Conservation (phyloP, 1,284 basidiomycete genomes). For the Xerocomus minutiporus region DNA sequence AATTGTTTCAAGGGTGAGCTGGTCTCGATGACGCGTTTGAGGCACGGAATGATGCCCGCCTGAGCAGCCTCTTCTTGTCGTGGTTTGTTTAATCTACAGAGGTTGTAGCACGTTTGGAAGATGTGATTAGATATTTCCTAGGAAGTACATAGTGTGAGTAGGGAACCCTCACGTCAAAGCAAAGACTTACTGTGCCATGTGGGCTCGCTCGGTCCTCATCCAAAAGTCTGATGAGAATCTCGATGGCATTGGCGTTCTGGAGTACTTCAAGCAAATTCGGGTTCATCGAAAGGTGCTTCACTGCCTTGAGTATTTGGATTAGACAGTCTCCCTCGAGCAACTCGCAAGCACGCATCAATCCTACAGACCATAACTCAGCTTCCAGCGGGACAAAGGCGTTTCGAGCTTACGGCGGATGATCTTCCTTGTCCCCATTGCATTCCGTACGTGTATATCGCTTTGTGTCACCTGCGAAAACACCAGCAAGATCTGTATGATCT, state of each 20-base stretch:
- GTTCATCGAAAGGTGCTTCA: conserved; percentile 95
- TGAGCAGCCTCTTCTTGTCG: conserved; percentile 96
- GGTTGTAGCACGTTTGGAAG: conserved; percentile 92
- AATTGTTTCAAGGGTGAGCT: conserved; percentile 94
- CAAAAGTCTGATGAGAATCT: conserved; percentile 81
- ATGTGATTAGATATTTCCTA: conserved; percentile 93
- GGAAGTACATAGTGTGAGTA: neutral
- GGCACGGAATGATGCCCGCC: conserved; percentile 87
- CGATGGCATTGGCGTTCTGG: conserved; percentile 94
- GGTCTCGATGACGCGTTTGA: conserved; percentile 82
- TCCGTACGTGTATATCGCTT: conserved; percentile 87
- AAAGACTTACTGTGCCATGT: conserved; percentile 69
- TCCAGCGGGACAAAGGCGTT: conserved; percentile 1
- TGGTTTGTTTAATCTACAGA: conserved; percentile 90
- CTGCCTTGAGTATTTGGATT: conserved; percentile 86
- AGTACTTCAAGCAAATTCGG: conserved; percentile 85
- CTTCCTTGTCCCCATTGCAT: conserved; percentile 84
- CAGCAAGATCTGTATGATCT: conserved; percentile 86
- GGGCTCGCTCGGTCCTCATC: conserved; percentile 77
- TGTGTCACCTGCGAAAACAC: conserved; percentile 96
- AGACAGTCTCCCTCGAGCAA: conserved; percentile 80
- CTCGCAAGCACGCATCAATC: conserved; percentile 79
- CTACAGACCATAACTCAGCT: conserved; percentile 38
- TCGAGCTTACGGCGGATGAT: conserved; percentile 76
- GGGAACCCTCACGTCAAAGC: neutral